Conservation (phyloP, 23 red algal species). For the Agarophyton chilense region DNA sequence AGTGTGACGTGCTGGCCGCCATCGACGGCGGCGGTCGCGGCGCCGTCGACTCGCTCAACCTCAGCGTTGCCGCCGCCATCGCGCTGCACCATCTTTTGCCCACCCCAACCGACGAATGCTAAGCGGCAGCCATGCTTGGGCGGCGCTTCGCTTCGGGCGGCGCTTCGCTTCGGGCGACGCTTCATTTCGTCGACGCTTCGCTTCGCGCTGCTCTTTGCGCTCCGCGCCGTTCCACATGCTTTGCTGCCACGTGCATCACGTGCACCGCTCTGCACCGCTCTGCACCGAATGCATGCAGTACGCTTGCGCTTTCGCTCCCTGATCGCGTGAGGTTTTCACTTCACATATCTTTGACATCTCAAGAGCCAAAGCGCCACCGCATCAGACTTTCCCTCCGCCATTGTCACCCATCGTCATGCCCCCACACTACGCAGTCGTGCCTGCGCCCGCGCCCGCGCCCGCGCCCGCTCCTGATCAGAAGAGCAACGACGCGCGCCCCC, state of each 20-base stretch:
- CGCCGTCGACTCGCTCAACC: conserved; percentile 91
- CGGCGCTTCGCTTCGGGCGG: no score
- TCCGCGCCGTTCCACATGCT: no score
- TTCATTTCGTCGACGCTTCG: no score
- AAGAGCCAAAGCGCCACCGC: neutral
- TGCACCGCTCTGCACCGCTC: no score
- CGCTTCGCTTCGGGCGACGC: no score
- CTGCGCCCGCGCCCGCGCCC: neutral
- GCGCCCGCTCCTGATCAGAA: neutral
- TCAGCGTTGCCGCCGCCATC: conserved; percentile 89
- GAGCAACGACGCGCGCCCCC: neutral
- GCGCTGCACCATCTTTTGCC: conserved; percentile 81
- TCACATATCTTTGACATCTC: neutral
- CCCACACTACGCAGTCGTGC: neutral
- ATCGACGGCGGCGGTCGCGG: conserved; percentile 51
- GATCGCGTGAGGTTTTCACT: no score
- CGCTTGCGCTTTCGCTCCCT: no score
- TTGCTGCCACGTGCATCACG: no score
- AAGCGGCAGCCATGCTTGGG: no score
- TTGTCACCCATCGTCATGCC: neutral
- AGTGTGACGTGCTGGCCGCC: conserved; percentile 66
- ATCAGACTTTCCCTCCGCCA: neutral
- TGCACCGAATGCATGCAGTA: no score
- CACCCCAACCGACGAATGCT: no score
- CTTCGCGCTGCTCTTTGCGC: no score